These are phyloP conservation scores for Pichia eremophila DNA, from an alignment of 805 yeast genomes.

Conservation along the genomic window DNA sequence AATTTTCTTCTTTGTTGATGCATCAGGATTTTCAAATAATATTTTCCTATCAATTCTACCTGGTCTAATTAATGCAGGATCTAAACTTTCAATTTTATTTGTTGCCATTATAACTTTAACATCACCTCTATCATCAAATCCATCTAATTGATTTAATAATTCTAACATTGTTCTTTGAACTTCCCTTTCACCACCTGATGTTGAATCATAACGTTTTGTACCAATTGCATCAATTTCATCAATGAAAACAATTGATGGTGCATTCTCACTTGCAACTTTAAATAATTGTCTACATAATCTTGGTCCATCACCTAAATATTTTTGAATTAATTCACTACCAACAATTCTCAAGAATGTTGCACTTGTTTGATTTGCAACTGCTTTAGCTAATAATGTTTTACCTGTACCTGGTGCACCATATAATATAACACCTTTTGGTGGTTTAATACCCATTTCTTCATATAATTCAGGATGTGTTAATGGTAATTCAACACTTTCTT, in stretches of 20 bases:
- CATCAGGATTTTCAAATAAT: conserved; percentile 91
- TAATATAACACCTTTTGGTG: conserved; percentile 94
- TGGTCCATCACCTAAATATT: conserved; percentile 97
- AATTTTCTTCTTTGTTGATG: conserved; percentile 86
- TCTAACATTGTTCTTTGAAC: conserved; percentile 98
- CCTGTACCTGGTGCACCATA: conserved; percentile 99
- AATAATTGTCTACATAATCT: conserved; percentile 87
- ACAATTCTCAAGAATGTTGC: conserved; percentile 95
- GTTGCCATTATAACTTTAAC: conserved; percentile 98
- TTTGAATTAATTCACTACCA: conserved; percentile 94
- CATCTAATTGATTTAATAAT: conserved; percentile 88
- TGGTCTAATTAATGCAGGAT: conserved; percentile 93
- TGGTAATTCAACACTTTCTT: conserved; percentile 94
- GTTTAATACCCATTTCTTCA: conserved; percentile 98
- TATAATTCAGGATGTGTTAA: conserved; percentile 93
- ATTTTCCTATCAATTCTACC: conserved; percentile 96
- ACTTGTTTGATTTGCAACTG: conserved; percentile 95
- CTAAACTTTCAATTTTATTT: conserved; percentile 85
- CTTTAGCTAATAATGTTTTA: conserved; percentile 89
- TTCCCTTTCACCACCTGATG: conserved; percentile 94
- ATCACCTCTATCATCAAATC: conserved; percentile 95
- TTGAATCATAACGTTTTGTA: conserved; percentile 88
- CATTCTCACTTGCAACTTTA: conserved; percentile 93
- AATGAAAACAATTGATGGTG: conserved; percentile 96
- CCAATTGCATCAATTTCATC: conserved; percentile 99